Percentiles rank a stretch among this genome's conserved stretches.
These are phyloP conservation scores for Pleurotus citrinopileatus DNA, from an alignment of 768 basidiomycete genomes.

Conservation along the genomic window DNA sequence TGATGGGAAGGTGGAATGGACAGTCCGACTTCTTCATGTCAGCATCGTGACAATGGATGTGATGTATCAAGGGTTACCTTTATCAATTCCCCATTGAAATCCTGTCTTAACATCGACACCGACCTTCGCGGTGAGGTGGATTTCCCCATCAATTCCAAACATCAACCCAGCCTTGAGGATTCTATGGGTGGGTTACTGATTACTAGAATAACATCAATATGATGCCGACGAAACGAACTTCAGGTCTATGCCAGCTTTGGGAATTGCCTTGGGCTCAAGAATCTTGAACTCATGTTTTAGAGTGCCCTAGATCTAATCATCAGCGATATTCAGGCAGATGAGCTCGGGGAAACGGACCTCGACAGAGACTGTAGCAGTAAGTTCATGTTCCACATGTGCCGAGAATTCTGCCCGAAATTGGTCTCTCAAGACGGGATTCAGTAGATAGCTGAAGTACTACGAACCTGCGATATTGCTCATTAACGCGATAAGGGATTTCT, in stretches of 20 bases:
- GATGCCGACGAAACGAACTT: neutral
- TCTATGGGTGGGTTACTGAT: neutral
- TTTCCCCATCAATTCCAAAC: neutral
- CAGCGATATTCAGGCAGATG: neutral
- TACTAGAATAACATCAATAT: neutral
- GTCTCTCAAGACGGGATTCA: neutral
- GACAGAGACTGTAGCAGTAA: neutral
- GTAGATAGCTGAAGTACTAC: neutral
- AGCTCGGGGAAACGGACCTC: neutral
- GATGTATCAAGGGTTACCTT: neutral
- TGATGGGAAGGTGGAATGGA: neutral
- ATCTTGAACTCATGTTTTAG: neutral
- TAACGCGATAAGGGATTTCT: neutral
- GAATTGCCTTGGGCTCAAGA: neutral
- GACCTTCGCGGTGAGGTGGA: neutral
- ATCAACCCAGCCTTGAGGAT: neutral
- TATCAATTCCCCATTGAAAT: constrained; percentile 1
- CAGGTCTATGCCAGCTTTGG: neutral
- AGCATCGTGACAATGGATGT: neutral
- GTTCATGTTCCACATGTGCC: neutral
- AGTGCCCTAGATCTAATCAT: neutral
- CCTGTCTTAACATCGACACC: constrained; percentile 1
- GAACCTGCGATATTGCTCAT: neutral
- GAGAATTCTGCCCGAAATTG: neutral
- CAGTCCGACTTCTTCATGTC: neutral